Conservation (phyloP, 1,284 basidiomycete genomes). For the Puccinia horiana region DNA sequence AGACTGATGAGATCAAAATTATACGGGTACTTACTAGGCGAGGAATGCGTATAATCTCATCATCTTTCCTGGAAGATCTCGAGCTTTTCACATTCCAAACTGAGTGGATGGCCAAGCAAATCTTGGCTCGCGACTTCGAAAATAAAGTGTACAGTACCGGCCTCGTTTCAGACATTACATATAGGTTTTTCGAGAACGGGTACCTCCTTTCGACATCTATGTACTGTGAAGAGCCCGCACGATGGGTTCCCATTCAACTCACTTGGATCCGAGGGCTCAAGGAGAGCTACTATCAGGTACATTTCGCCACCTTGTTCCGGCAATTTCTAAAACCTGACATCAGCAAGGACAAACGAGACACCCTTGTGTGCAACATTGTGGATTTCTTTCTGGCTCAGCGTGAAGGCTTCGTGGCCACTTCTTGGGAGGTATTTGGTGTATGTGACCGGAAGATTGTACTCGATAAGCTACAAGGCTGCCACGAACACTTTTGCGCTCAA, state of each 20-base stretch:
- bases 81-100: conserved; percentile 13
- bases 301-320: background rate
- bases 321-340: background rate
- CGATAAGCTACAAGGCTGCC: background rate
- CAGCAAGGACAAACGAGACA: background rate
- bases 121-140: background rate
- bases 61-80: background rate
- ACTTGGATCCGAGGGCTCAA: conserved; percentile 6
- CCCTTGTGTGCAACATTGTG: background rate
- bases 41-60: conserved; percentile 1
- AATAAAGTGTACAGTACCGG: background rate
- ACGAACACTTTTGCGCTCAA: too few relatives aligned
- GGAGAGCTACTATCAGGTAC: background rate
- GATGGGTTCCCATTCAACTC: conserved; percentile 22
- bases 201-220: conserved; percentile 22
- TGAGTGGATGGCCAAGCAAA: background rate
- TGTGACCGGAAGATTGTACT: background rate
- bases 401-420: too few relatives aligned
- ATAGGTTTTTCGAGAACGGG: conserved; percentile 1
- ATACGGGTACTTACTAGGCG: background rate
- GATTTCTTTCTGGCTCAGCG: conserved; percentile 4
- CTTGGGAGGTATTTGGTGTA: background rate
- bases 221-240: background rate
- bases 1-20: too few relatives aligned
- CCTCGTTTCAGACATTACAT: conserved; percentile 17